Evolutionary conservation across 225 moss, liverwort and hornwort genomes (phyloP), one percentile per base, ranked within the genome.

Genomic region (Polytrichum formosum): DNA sequence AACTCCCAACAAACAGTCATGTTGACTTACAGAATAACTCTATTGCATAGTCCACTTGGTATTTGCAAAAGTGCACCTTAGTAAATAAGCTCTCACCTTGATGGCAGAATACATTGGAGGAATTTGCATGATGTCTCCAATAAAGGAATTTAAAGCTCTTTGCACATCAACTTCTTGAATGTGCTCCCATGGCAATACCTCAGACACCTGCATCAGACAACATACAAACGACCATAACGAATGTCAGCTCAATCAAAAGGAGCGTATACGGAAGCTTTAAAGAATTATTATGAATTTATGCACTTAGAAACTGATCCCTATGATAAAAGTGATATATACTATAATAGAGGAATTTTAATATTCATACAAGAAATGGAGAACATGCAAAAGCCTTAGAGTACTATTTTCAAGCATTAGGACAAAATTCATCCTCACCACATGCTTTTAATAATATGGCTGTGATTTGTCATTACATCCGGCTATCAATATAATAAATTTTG

Each of bases 121-220:
- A 67, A 83, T 76, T 69, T 87, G 86, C 86, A 80, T 80, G 72
- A 87, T 78, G 55, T 87, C 80, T 72, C 86, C 86, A 72, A 83
- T 65, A 72, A 87, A 87, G 68, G 80, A 78, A 33, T 75, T 73
- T 60, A 80, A 73, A 5, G 80, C 76, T 21, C 55, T 74, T 70
- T 5, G 63, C 54, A 87, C 61, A 74, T 80, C 76, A 26, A 73
- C 75, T 58, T 94, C 97, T 28, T 79, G 81, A 66, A 98, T 88
- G 63, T 98, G 91, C 75, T 98, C 87, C 94, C 92, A 98, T 33
- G 97, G 92, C 69, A 85, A 77, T 69, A 70, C 71, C 59, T 90
- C 82, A 62, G 80, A 80, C 28, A 98, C 91, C 97, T 97, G 83
- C 69, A 83, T 65, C 53, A 53, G n/a, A 61, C 37, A 37, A 37